Base-by-base conservation (phyloP, 2,329 filamentous ascomycete species). In the Calcarisporium arbuscula region DNA sequence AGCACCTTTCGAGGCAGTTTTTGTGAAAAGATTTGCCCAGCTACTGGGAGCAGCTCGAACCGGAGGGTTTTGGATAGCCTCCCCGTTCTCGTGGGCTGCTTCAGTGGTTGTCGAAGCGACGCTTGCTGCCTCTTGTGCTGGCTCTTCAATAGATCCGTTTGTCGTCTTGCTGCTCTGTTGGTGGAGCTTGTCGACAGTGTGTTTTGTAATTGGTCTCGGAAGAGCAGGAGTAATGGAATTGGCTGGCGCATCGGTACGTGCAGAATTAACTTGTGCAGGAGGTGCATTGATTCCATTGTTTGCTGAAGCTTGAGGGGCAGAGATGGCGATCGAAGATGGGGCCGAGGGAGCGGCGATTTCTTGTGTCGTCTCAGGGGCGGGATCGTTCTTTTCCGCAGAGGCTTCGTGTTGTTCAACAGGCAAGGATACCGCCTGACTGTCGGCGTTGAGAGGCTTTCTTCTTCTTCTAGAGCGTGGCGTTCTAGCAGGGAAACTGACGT, bases 401-500 rank as follows among this genome's bases (percentile, higher is more conserved):
- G 53, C 48, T 25, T 60, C 64, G 23, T 61, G 55, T 35, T 61
- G 61, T 27, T 58, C 62, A 18, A 53, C 48, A 14, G 66, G 69
- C 3, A 68, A 49, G 30, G 67, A 65, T 1, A 74, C 57, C 11
- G 57, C 47, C 21, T 59, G 48, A 5, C 54, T 54, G 25, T 64
- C 52, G 6, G 56, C 50, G 14, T 52, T 55, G 16, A 67, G 43
- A 6, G 51, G 53, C 45, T 60, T 68, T 53, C 66, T 68, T 44
- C 61, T 64, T 22, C 60, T 57, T 46, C 58, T 66, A 10, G 57
- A 54, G 26, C 57, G 60, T 9, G 48, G 42, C 19, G 52, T 50
- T 47, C 51, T 52, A 31, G 44, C 47, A 10, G 76, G 75, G 47
- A 77, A 81, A 8, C 62, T 58, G 19, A 57, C 46, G 20, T 72